These are phyloP conservation scores for Sparassis latifolia DNA, from an alignment of 1,284 basidiomycete species.

Conservation along the genomic window DNA sequence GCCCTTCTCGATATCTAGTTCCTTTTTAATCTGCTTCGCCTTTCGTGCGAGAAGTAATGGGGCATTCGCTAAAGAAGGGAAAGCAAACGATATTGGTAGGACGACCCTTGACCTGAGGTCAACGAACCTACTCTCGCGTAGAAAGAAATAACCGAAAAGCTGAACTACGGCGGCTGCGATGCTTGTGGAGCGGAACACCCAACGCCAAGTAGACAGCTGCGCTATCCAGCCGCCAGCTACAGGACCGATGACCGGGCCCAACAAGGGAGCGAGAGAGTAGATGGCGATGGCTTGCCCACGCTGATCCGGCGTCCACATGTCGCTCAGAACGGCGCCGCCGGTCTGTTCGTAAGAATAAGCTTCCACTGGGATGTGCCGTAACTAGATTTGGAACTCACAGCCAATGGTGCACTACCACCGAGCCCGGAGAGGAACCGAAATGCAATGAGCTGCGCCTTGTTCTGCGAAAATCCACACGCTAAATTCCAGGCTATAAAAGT, in stretches of 20 bases:
- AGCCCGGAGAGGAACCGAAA: conserved; percentile 60
- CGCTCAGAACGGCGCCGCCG: conserved; percentile 65
- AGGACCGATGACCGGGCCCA: conserved; percentile 63
- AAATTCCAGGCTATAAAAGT: conserved; percentile 47
- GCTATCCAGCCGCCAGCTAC: conserved; percentile 61
- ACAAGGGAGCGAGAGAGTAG: conserved; percentile 59
- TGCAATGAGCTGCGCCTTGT: conserved; percentile 44
- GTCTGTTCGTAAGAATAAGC: conserved; percentile 28
- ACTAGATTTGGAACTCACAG: conserved; percentile 29
- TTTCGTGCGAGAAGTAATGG: conserved; percentile 57
- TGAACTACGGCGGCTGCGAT: conserved; percentile 47
- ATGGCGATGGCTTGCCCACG: conserved; percentile 62
- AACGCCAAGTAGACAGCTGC: conserved; percentile 54
- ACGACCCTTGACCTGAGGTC: too few species aligned
- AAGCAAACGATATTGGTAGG: background rate
- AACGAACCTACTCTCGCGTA: conserved; percentile 54
- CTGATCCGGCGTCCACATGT: conserved; percentile 65
- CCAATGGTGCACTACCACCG: conserved; percentile 54
- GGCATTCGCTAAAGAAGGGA: conserved; percentile 43
- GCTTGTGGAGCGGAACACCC: conserved; percentile 64
- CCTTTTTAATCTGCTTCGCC: conserved; percentile 43
- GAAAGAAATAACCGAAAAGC: conserved; percentile 46
- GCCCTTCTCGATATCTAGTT: conserved; percentile 32
- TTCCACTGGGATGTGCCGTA: background rate
- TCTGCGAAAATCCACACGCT: conserved; percentile 57